These are phyloP conservation scores for Leccinum griseonigrum DNA, from an alignment of 1,284 basidiomycete species.

Conservation along the genomic window DNA sequence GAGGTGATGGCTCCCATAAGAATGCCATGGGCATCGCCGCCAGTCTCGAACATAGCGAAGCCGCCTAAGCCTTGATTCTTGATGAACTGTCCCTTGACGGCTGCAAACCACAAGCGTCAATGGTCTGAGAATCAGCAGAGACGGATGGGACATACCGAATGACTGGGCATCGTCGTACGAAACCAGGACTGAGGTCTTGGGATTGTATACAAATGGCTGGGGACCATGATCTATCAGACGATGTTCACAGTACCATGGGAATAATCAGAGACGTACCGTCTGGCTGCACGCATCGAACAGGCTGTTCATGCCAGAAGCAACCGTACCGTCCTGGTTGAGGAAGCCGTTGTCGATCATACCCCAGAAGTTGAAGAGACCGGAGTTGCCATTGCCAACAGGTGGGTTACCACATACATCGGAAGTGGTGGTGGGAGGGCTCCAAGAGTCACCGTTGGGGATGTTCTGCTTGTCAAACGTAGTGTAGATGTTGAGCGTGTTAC, in stretches of 20 bases:
- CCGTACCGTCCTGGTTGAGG: slow-evolving; percentile 50
- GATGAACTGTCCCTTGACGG: slow-evolving; percentile 61
- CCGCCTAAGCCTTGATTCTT: slow-evolving; percentile 50
- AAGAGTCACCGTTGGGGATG: slow-evolving; percentile 53
- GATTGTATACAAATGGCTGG: slow-evolving; percentile 65
- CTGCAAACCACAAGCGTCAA: slow-evolving; percentile 11
- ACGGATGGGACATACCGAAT: slow-evolving; percentile 36
- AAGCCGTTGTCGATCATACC: slow-evolving; percentile 54
- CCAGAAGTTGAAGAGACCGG: slow-evolving; percentile 56
- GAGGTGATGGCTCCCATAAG: slow-evolving; percentile 53
- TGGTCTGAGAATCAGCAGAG: not conserved
- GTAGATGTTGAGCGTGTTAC: slow-evolving; percentile 41
- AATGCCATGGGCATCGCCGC: slow-evolving; percentile 55
- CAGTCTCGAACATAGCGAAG: slow-evolving; percentile 65
- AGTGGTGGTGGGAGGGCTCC: slow-evolving; percentile 45
- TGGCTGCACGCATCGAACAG: slow-evolving; percentile 63
- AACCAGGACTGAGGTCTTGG: slow-evolving; percentile 49
- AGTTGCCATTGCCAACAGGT: slow-evolving; percentile 33
- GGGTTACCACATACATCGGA: slow-evolving; percentile 54
- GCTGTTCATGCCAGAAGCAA: slow-evolving; percentile 46
- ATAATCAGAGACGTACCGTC: slow-evolving; percentile 49
- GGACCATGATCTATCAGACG: slow-evolving; percentile 5
- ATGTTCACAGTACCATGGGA: not conserved
- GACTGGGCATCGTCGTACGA: slow-evolving; percentile 61
- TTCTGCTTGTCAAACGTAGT: slow-evolving; percentile 47